These are phyloP conservation scores for Amylostereum areolatum DNA, from an alignment of 1,284 basidiomycete species.

Conservation along the genomic window DNA sequence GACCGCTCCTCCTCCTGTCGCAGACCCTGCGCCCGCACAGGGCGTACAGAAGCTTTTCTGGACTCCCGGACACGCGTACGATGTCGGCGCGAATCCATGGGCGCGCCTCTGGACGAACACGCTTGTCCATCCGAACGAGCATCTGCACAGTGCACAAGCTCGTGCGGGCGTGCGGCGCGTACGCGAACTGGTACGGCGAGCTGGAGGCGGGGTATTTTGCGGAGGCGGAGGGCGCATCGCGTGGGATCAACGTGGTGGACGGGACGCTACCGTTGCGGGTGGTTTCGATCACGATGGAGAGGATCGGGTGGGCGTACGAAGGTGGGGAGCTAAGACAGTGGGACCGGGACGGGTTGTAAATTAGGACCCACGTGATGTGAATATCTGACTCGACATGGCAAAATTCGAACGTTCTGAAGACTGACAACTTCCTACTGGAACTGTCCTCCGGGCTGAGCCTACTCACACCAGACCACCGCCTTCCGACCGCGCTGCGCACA, in stretches of 20 bases:
- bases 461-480: no score
- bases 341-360: conserved; percentile 3
- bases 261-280: conserved; percentile 54
- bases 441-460: no score
- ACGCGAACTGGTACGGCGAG: conserved; percentile 39
- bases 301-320: conserved; percentile 48
- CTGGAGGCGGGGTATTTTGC: conserved; percentile 28
- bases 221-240: conserved; percentile 20
- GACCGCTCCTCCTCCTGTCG: conserved; percentile 13
- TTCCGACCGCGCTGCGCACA: no score
- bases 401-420: no score
- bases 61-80: conserved; percentile 21
- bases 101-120: conserved; percentile 45
- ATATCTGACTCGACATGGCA: no score
- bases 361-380: no score
- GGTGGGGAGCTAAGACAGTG: conserved; percentile 17
- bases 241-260: conserved; percentile 36
- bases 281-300: conserved; percentile 42
- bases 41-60: conserved; percentile 5
- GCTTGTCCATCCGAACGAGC: conserved; percentile 53
- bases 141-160: conserved; percentile 59
- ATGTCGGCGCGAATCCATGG: conserved; percentile 41
- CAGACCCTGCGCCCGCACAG: conserved; percentile 20
- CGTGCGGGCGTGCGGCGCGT: conserved; percentile 54
- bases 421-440: no score